Percentiles rank a stretch among this genome's conserved stretches.
phyloP scores from a whole-genome alignment of 805 yeast genomes.

The Saitoella complicata region DNA sequence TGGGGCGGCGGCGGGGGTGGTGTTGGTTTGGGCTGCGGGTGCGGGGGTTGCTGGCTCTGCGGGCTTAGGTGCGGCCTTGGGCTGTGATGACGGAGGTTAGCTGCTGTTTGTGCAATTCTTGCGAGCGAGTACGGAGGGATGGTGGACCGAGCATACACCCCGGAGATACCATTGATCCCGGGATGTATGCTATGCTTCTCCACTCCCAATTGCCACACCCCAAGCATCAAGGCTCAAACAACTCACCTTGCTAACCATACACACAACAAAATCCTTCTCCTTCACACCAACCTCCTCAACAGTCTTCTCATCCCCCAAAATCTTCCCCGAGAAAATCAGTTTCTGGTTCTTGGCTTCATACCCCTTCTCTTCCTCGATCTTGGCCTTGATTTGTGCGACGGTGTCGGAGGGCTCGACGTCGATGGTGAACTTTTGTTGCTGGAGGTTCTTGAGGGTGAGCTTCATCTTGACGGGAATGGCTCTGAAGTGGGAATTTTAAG shows the following conservation, averaged over 20 bases:
- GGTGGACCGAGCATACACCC: too few relatives aligned
- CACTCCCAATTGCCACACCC: not conserved
- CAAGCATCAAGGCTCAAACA: not conserved
- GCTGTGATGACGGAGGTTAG: not conserved
- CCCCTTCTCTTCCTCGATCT: conserved; percentile 49
- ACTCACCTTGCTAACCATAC: conserved; percentile 55
- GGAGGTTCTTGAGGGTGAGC: conserved; percentile 75
- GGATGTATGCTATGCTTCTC: too few relatives aligned
- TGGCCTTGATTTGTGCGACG: conserved; percentile 54
- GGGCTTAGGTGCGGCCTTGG: conserved; percentile 6
- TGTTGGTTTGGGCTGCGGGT: conserved; percentile 7
- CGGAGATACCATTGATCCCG: too few relatives aligned
- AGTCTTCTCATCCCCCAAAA: conserved; percentile 67
- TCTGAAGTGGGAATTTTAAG: not conserved
- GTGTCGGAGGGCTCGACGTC: conserved; percentile 58
- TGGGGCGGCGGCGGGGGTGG: conserved; percentile 11
- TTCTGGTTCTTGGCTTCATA: conserved; percentile 64
- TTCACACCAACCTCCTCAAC: conserved; percentile 59
- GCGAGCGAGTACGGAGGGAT: too few relatives aligned
- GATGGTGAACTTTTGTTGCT: conserved; percentile 70
- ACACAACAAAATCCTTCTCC: conserved; percentile 71
- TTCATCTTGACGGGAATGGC: conserved; percentile 37
- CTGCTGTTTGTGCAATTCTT: too few relatives aligned
- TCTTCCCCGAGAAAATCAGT: conserved; percentile 84
- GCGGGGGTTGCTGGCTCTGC: conserved; percentile 10